Conservation (phyloP, 495 filamentous ascomycete genomes). For the Neurospora cerealis region DNA sequence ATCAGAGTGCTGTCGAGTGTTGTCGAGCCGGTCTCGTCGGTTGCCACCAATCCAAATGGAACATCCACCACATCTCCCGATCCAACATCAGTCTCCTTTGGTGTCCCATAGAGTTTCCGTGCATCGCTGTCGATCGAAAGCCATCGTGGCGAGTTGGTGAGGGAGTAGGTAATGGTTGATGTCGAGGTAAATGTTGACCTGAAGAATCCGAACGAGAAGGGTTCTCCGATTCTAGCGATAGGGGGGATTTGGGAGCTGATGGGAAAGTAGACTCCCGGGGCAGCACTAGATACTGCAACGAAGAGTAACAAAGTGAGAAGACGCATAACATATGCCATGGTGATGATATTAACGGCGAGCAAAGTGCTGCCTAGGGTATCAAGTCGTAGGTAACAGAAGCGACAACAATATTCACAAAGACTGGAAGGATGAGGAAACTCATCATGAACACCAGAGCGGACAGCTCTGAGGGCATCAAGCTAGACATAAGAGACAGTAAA, state of each 20-base stretch:
- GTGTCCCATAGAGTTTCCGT: conserved; percentile 56
- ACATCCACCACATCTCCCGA: conserved; percentile 32
- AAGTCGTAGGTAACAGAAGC: not conserved
- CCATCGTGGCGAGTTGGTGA: conserved; percentile 56
- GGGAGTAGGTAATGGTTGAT: conserved; percentile 47
- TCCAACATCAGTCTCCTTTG: conserved; percentile 45
- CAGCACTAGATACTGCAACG: conserved; percentile 25
- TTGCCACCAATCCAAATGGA: conserved; percentile 49
- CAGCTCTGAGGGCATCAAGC: not conserved
- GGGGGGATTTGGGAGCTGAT: conserved; percentile 71
- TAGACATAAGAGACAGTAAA: not conserved
- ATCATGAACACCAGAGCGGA: not conserved
- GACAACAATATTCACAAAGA: not conserved
- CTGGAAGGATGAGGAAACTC: not conserved
- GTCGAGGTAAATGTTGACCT: conserved; percentile 53
- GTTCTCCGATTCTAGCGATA: conserved; percentile 54
- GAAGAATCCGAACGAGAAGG: conserved; percentile 60
- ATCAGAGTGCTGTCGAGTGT: conserved; percentile 52
- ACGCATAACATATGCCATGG: conserved; percentile 10
- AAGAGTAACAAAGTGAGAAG: conserved; percentile 10
- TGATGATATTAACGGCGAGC: not conserved
- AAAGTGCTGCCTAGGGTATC: not conserved
- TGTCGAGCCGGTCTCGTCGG: conserved; percentile 46
- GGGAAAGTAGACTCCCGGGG: conserved; percentile 49
- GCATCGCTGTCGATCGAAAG: conserved; percentile 52